A percentile compares a stretch with the other conserved stretches of the same genome.
These are phyloP conservation scores for Effrenium voratum DNA, from an alignment of 73 alveolate species.

Conservation along the genomic window DNA sequence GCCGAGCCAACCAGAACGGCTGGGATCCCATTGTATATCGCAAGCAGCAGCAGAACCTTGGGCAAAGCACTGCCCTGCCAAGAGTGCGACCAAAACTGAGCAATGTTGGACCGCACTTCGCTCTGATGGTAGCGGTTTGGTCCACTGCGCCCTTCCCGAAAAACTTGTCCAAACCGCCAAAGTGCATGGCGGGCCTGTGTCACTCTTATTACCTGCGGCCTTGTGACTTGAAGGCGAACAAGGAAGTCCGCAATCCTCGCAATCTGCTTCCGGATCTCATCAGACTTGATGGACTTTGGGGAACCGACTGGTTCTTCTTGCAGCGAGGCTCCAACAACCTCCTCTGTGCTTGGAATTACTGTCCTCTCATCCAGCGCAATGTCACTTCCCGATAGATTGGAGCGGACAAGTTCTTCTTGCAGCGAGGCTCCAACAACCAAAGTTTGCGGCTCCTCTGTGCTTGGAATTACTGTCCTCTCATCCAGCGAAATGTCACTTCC, in stretches of 20 bases:
- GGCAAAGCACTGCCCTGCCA: neutral
- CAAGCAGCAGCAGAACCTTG: neutral
- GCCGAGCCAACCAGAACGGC: neutral
- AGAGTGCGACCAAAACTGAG: slow-evolving; percentile 1
- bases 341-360: too few relatives aligned
- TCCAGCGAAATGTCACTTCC: too few relatives aligned
- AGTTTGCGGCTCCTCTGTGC: too few relatives aligned
- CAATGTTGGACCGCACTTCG: neutral
- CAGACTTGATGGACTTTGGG: too few relatives aligned
- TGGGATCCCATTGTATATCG: neutral
- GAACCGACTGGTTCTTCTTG: too few relatives aligned
- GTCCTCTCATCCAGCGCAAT: too few relatives aligned
- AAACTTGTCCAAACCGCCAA: neutral
- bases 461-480: too few relatives aligned
- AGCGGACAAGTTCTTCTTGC: too few relatives aligned
- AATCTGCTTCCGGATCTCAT: too few relatives aligned
- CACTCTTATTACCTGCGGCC: neutral
- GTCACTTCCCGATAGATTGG: too few relatives aligned
- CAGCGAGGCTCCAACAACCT: too few relatives aligned
- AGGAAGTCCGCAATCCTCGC: neutral
- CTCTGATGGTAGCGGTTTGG: neutral
- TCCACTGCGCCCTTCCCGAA: neutral
- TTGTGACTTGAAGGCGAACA: neutral
- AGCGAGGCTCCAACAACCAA: too few relatives aligned
- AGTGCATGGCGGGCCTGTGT: neutral